phyloP scores from a whole-genome alignment of 768 basidiomycete species.

The Leccinum boreale region DNA sequence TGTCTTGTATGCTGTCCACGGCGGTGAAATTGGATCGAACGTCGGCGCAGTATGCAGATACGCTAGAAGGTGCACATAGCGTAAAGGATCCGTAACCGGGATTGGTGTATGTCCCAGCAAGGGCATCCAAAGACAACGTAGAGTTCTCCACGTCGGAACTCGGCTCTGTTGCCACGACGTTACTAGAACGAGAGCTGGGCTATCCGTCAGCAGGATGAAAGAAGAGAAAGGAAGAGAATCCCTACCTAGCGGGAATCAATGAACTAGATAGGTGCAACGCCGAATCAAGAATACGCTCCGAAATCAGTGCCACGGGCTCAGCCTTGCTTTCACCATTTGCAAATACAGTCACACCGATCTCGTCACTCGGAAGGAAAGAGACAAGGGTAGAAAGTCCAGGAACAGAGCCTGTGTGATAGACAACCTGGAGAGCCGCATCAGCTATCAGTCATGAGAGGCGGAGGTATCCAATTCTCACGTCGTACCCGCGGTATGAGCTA shows the following conservation, averaged over 20 bases:
- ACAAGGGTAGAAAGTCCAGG: slow-evolving; percentile 34
- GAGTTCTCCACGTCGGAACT: not conserved
- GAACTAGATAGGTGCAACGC: slow-evolving; percentile 11
- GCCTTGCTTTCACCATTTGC: slow-evolving; percentile 28
- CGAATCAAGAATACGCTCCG: slow-evolving; percentile 23
- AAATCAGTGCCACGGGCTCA: slow-evolving; percentile 3
- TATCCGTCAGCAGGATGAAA: not conserved
- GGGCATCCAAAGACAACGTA: slow-evolving; percentile 18
- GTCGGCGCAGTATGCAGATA: slow-evolving; percentile 19
- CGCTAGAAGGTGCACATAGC: slow-evolving; percentile 32
- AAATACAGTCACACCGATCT: slow-evolving; percentile 35
- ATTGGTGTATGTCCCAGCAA: slow-evolving; percentile 36
- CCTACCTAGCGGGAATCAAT: not conserved
- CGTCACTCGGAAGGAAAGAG: slow-evolving; percentile 34
- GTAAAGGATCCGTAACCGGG: slow-evolving; percentile 38
- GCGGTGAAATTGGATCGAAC: slow-evolving; percentile 30
- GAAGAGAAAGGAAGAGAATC: not conserved
- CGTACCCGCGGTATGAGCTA: slow-evolving; percentile 37
- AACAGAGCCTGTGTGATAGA: slow-evolving; percentile 33
- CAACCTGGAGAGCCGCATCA: slow-evolving; percentile 24
- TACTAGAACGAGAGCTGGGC: not conserved
- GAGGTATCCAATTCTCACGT: slow-evolving; percentile 25
- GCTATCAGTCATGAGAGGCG: not conserved
- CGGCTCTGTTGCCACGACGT: not conserved
- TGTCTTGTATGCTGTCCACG: slow-evolving; percentile 18